phyloP scores from a whole-genome alignment of 305 asterid species.

The Fraxinus sp. region DNA sequence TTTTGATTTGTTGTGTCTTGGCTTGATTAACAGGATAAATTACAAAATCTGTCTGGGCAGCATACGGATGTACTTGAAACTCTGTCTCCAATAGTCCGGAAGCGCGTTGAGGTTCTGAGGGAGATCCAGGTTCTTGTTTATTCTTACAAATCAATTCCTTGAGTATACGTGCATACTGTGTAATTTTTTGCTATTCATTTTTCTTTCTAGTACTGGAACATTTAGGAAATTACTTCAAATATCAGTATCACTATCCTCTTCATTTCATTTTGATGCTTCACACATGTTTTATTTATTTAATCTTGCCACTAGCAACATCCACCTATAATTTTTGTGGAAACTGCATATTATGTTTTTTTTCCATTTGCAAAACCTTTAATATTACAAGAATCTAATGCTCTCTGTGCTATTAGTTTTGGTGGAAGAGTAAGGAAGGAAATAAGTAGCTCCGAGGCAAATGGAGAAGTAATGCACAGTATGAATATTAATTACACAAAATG shows the following conservation, averaged over 20 bases:
- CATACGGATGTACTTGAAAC: slow-evolving; percentile 43
- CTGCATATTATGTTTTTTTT: neutral
- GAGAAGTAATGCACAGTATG: neutral
- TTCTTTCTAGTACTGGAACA: neutral
- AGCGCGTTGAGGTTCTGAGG: slow-evolving; percentile 53
- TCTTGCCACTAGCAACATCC: neutral
- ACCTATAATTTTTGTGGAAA: neutral
- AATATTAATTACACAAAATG: neutral
- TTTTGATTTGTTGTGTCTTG: neutral
- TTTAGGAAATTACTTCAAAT: neutral
- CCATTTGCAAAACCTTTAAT: neutral
- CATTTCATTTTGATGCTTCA: neutral
- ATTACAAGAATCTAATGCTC: neutral
- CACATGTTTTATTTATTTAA: neutral
- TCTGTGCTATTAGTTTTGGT: neutral
- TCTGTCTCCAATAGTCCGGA: slow-evolving; percentile 51
- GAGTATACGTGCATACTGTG: neutral
- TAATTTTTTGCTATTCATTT: neutral
- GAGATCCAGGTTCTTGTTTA: slow-evolving; percentile 46
- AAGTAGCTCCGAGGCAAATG: neutral
- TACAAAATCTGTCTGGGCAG: slow-evolving; percentile 56
- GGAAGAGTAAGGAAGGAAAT: neutral
- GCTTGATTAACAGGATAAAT: slow-evolving; percentile 53
- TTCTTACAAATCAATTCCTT: neutral
- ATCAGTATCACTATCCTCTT: neutral